Percentiles rank a stretch among this genome's conserved stretches.
Evolutionary conservation across 345 rosid genomes (phyloP).

Genomic region (Kernera saxatilis): DNA sequence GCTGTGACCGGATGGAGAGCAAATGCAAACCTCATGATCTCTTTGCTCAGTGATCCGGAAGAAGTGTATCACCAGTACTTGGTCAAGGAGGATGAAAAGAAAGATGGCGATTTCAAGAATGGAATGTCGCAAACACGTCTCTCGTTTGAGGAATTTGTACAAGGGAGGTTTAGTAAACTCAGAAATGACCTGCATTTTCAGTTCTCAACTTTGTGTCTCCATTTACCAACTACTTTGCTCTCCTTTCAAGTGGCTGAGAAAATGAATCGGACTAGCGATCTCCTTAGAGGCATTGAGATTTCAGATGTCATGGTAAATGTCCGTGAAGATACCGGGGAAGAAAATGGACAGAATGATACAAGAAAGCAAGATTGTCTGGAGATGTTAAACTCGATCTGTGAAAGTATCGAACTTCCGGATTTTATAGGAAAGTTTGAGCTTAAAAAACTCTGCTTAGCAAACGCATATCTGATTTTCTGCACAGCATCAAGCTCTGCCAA

Average conservation of each 20-base stretch:
- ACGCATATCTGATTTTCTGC: constrained; percentile 38
- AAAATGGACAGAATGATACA: background rate
- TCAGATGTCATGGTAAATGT: background rate
- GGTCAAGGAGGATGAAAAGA: too few species aligned
- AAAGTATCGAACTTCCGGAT: constrained; percentile 1
- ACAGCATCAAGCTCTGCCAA: constrained; percentile 42
- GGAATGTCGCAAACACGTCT: too few species aligned
- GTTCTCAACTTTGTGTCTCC: constrained; percentile 29
- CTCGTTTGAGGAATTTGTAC: constrained; percentile 15
- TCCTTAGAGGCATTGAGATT: constrained; percentile 4
- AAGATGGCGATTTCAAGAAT: too few species aligned
- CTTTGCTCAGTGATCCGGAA: constrained; percentile 33
- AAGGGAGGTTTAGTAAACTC: constrained; percentile 11
- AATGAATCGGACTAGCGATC: constrained; percentile 16
- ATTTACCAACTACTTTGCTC: constrained; percentile 34
- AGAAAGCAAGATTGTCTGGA: constrained; percentile 17
- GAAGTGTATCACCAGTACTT: background rate
- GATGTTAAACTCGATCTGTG: background rate
- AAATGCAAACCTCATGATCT: constrained; percentile 20
- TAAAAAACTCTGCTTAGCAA: constrained; percentile 23
- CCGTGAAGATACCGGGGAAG: background rate
- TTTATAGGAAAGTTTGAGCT: background rate
- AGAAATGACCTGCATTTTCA: constrained; percentile 7
- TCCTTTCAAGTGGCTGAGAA: constrained; percentile 20
- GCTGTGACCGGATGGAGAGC: constrained; percentile 36